Percentiles rank a stretch among this genome's conserved stretches.
Evolutionary conservation across 2,329 filamentous ascomycete species (phyloP).

Genomic region (Lachnellula cervina): DNA sequence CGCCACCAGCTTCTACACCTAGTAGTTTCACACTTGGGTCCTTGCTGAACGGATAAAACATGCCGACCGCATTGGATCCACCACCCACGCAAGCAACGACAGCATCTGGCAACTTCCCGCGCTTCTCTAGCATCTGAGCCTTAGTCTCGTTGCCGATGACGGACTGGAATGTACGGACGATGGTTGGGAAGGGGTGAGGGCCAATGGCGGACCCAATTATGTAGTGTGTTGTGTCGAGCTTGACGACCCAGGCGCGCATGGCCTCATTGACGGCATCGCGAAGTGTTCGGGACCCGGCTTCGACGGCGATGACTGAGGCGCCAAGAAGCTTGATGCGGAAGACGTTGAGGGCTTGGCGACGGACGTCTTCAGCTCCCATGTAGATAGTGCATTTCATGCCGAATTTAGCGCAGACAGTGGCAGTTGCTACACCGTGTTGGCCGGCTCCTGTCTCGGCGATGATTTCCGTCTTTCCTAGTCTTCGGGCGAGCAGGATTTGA

Average conservation of each 20-base stretch:
- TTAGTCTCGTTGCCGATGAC: conserved; percentile 96
- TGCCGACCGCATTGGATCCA: conserved; percentile 90
- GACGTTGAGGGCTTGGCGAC: conserved; percentile 92
- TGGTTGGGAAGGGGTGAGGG: conserved; percentile 95
- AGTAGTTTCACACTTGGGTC: conserved; percentile 82
- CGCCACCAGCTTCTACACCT: conserved; percentile 92
- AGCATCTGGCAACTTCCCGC: conserved; percentile 87
- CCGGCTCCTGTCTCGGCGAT: conserved; percentile 97
- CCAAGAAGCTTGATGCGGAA: conserved; percentile 97
- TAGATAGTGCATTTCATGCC: conserved; percentile 97
- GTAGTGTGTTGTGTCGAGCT: conserved; percentile 93
- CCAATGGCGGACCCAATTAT: conserved; percentile 97
- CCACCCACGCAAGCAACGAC: conserved; percentile 96
- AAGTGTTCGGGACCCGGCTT: conserved; percentile 79
- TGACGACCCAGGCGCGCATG: conserved; percentile 86
- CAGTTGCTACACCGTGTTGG: conserved; percentile 95
- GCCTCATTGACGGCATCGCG: conserved; percentile 94
- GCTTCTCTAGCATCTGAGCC: conserved; percentile 77
- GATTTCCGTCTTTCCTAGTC: conserved; percentile 91
- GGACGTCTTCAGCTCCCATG: conserved; percentile 97
- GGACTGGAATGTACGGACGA: conserved; percentile 95
- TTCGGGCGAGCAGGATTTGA: conserved; percentile 79
- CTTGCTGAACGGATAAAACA: conserved; percentile 95
- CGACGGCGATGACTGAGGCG: conserved; percentile 86
- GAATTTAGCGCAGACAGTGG: conserved; percentile 96